Evolutionary conservation across 2,329 filamentous ascomycete species (phyloP).

Genomic region (Dactylellina cionopaga): DNA sequence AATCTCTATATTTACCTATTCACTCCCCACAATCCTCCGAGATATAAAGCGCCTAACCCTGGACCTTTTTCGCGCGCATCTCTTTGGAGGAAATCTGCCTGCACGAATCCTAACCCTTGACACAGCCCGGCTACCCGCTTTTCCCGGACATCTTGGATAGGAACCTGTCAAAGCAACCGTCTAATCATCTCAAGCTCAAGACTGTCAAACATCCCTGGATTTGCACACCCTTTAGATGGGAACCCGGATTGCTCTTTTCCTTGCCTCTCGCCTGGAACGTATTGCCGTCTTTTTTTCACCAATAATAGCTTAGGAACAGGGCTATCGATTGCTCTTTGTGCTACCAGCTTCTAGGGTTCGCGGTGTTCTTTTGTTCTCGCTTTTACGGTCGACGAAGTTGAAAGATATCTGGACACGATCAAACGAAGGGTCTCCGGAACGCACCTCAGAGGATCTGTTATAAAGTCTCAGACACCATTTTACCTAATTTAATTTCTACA

Average conservation of each 20-base stretch:
- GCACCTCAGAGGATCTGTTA: slow-evolving; percentile 9
- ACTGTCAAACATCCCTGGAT: slow-evolving; percentile 14
- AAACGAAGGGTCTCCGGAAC: slow-evolving; percentile 20
- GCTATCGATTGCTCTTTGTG: slow-evolving; percentile 51
- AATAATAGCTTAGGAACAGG: slow-evolving; percentile 27
- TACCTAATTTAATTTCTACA: slow-evolving; percentile 22
- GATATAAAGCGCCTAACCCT: slow-evolving; percentile 23
- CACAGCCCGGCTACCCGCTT: slow-evolving; percentile 50
- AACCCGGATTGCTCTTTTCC: slow-evolving; percentile 46
- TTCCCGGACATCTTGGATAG: slow-evolving; percentile 27
- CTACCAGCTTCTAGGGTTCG: slow-evolving; percentile 34
- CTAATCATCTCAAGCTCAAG: slow-evolving; percentile 12
- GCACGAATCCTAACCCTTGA: slow-evolving; percentile 39
- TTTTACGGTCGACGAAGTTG: slow-evolving; percentile 24
- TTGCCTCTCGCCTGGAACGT: slow-evolving; percentile 49
- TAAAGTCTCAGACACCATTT: slow-evolving; percentile 46
- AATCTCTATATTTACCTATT: slow-evolving; percentile 12
- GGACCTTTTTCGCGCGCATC: slow-evolving; percentile 38
- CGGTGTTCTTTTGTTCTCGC: slow-evolving; percentile 30
- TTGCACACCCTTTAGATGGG: slow-evolving; percentile 17
- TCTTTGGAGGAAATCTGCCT: slow-evolving; percentile 5
- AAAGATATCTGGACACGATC: slow-evolving; percentile 14
- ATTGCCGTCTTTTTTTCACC: slow-evolving; percentile 28
- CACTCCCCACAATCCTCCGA: slow-evolving; percentile 51
- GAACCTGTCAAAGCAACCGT: slow-evolving; percentile 37